Evolutionary conservation across 495 filamentous ascomycete genomes (phyloP), one percentile per base, ranked within the genome.

Genomic region (Pyrenula aspistea): DNA sequence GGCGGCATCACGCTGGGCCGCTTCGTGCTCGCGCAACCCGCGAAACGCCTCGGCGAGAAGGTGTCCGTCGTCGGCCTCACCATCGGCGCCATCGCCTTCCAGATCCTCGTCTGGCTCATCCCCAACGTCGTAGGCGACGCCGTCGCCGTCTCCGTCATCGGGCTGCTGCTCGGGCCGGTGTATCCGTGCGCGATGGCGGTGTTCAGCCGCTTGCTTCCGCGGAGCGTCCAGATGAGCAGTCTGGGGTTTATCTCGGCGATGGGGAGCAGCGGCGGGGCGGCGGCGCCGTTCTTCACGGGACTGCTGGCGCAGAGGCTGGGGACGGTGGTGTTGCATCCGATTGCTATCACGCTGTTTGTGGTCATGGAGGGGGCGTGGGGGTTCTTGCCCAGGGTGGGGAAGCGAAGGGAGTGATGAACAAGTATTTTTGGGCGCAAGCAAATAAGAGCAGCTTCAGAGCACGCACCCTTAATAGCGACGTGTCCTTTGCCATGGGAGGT

Each of bases 151-250:
- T 68, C 81, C 2, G 68, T 91, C n/a, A 69, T 92, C 22, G 89
- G 89, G 2, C 70, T 91, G 36, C 65, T 91, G n/a, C 70, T 94
- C 11, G 89, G 90, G 0, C 88, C 89, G 0, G 75, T 92, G 1
- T 84, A 88, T 57, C 87, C 88, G 0, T 89, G 83, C 60, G 82
- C 83, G 1, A 83, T 81, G 21, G 78, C 78, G 1, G 75, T 91
- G 1, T 83, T 90, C 59, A 79, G 80, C 42, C 71, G 76, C 56
- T 71, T 83, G 12, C 73, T 93, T 49, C 77, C 77, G 2, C 74
- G 77, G 15, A 71, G 75, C 54, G 73, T 91, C 57, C 85, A 85
- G 61, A 80, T 85, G 42, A 82, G 81, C 25, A 79, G 78, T 15
- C 70, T 94, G 57, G 78, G 84, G 20, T 79, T 90, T 55, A 83